These are phyloP conservation scores for Sporothrix euskadiensis DNA, from an alignment of 2,329 filamentous ascomycete species.

Conservation along the genomic window DNA sequence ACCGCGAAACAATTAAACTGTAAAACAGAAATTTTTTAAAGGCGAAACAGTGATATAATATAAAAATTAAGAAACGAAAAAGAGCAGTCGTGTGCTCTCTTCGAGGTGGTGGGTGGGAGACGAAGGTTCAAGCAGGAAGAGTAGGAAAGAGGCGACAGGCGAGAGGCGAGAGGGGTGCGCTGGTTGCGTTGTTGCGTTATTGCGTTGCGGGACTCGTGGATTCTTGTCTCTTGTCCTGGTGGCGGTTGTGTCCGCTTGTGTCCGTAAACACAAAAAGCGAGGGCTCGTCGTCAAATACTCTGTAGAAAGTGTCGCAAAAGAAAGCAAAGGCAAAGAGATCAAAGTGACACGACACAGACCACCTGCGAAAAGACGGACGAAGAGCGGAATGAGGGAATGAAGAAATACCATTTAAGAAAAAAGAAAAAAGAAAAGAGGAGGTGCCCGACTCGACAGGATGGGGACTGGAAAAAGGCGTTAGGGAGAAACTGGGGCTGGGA, in stretches of 20 bases:
- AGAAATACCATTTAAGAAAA: no score
- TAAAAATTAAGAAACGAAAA: not conserved
- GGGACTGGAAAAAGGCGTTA: not conserved
- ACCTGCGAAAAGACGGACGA: not conserved
- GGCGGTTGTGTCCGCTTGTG: slow-evolving; percentile 5
- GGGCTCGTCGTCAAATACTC: not conserved
- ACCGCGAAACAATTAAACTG: not conserved
- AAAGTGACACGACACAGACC: not conserved
- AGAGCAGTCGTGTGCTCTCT: not conserved
- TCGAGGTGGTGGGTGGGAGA: not conserved
- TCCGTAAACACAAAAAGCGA: not conserved
- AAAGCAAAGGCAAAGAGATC: not conserved
- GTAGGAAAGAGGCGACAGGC: not conserved
- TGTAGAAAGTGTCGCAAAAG: not conserved
- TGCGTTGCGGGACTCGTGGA: not conserved
- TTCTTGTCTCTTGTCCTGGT: not conserved
- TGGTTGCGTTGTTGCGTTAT: not conserved
- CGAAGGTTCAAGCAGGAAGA: not conserved
- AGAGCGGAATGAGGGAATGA: not conserved
- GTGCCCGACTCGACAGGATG: slow-evolving; percentile 14
- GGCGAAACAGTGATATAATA: not conserved
- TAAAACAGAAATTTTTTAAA: not conserved
- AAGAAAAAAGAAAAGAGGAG: slow-evolving; percentile 5
- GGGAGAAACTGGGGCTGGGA: not conserved
- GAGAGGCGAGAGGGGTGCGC: not conserved